Base-by-base conservation (phyloP, 345 rosid genomes). In the Lagerstroemia speciosa region DNA sequence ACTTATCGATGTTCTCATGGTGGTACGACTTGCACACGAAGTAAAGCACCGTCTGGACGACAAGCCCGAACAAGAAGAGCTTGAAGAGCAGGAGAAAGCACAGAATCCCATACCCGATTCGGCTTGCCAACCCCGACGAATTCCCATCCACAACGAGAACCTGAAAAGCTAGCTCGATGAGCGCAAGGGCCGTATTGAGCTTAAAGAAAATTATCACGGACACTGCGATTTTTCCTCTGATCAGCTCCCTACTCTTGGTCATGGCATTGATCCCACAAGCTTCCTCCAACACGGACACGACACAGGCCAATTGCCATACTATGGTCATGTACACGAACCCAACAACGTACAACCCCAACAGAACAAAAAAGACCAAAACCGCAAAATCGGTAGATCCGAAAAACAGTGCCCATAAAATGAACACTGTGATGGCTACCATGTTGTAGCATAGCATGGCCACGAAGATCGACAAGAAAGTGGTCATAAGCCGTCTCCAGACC, bases 21-120 rank as follows among this genome's bases (percentile, higher is more conserved):
- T 87, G 89, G 62, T 80, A 82, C 0, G 89, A 85, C 71, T 83
- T 87, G 80, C 92, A 87, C 8, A 85, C 83, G 2, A 85, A 82
- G 78, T 87, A 87, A 41, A 82, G 60, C 10, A 87, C 79, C 1
- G 92, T 76, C 37, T 87, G 80, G 30, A 71, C 67, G 2, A 83
- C 88, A 3, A 79, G 80, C 19, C 82, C 81, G 8, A 79, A 71
- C 34, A 85, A 62, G 26, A 79, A 48, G 68, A 82, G 71, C 55
- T 6, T 61, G 45, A 77, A 63, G 37, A 80, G 43, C 69, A 79
- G 22, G 72, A 79, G 33, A 29, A 82, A 73, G 32, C 86, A 83
- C 19, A 75, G 3, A 7, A 72, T 24, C 17, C 88, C 86, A 22
- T 41, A 60, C 67, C 71, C 76, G 34, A 69, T 68, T 61, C 86